Percentiles rank a stretch among this genome's conserved stretches.
phyloP scores from a whole-genome alignment of 768 basidiomycete genomes.

The Leccinum truebloodii region DNA sequence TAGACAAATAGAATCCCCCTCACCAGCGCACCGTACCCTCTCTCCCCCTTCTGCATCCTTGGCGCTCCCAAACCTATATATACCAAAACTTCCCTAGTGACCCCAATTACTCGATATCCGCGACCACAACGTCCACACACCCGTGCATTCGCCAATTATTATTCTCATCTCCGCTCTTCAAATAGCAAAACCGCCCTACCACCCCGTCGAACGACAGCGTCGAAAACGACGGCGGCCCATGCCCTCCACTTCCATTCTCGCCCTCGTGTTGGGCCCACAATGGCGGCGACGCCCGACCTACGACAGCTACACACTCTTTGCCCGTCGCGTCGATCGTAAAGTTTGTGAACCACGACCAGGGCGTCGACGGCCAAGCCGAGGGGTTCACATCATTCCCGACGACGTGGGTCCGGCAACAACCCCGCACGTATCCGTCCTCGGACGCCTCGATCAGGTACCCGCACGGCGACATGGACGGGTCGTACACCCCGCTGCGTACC shows the following conservation, averaged over 20 bases:
- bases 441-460: slow-evolving; percentile 4
- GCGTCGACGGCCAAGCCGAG: background rate
- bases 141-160: background rate
- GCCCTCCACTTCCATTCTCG: background rate
- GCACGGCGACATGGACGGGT: background rate
- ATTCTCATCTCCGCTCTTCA: background rate
- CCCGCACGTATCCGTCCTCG: slow-evolving; percentile 9
- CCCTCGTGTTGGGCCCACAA: background rate
- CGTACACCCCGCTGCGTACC: background rate
- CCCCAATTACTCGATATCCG: background rate
- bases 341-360: background rate
- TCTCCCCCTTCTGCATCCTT: no score
- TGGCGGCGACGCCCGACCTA: background rate
- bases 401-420: background rate
- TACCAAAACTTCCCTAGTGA: no score
- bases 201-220: background rate
- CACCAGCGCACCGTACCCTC: background rate
- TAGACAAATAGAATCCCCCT: background rate
- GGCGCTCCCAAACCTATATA: no score
- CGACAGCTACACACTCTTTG: background rate
- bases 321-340: background rate
- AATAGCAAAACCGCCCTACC: background rate
- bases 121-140: background rate
- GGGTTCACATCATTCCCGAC: background rate
- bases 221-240: background rate